phyloP scores from a whole-genome alignment of 768 basidiomycete species.

The Stropharia rugosoannulata region DNA sequence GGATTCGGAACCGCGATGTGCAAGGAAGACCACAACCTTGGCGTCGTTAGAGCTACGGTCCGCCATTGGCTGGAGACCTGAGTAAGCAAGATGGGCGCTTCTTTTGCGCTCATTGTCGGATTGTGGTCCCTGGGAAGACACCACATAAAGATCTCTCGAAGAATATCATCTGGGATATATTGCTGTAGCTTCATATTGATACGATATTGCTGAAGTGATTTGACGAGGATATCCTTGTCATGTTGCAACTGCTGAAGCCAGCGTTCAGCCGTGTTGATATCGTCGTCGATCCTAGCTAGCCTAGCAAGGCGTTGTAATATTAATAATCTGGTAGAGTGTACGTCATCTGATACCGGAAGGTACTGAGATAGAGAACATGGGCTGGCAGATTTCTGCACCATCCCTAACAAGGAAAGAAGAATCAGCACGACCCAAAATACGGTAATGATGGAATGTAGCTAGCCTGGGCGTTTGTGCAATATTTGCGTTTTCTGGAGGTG shows the following conservation, averaged over 20 bases:
- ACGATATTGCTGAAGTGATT: not conserved
- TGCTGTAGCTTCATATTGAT: not conserved
- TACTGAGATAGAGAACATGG: no score
- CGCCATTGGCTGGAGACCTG: not conserved
- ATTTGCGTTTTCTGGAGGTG: no score
- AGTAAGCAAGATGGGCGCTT: not conserved
- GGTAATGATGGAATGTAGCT: no score
- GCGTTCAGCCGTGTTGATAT: no score
- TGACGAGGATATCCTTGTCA: not conserved
- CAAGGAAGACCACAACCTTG: not conserved
- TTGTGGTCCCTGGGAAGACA: not conserved
- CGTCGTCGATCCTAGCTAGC: no score
- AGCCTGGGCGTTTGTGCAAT: no score
- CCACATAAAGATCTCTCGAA: not conserved
- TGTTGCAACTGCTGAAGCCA: not conserved
- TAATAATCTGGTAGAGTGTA: no score
- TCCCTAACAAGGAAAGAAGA: no score
- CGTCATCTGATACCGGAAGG: no score
- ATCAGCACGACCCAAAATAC: no score
- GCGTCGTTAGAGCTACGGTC: not conserved
- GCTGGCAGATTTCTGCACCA: no score
- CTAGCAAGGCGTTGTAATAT: no score
- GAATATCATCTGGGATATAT: not conserved
- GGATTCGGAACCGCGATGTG: not conserved
- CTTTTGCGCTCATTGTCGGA: not conserved